These are phyloP conservation scores for Metarhizium brunneum DNA, from an alignment of 2,329 filamentous ascomycete species.

Conservation along the genomic window DNA sequence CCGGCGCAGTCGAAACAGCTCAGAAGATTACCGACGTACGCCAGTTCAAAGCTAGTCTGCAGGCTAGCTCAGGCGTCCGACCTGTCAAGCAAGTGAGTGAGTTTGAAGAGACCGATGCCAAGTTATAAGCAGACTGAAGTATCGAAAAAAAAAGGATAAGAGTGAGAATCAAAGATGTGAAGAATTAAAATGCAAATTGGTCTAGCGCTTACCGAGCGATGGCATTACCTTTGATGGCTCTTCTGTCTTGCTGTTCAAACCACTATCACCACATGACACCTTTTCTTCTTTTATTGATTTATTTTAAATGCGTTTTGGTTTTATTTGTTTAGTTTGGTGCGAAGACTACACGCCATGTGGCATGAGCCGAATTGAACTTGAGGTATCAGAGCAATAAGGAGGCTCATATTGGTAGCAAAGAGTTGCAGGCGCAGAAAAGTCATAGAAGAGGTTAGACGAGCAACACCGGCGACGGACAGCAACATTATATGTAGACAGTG, in stretches of 20 bases:
- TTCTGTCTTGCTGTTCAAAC: too few species aligned
- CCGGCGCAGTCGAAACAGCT: constrained; percentile 28
- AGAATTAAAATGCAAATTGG: neutral
- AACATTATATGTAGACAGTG: neutral
- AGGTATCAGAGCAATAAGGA: neutral
- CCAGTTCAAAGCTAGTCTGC: constrained; percentile 68
- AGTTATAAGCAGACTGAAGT: constrained; percentile 45
- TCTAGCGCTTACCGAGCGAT: neutral
- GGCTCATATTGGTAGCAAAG: neutral
- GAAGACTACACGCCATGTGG: neutral
- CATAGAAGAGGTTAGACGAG: neutral
- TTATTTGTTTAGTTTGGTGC: too few species aligned
- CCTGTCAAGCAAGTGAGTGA: constrained; percentile 68
- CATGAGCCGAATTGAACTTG: neutral
- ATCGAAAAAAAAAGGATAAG: neutral
- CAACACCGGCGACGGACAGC: neutral
- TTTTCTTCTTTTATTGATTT: too few species aligned
- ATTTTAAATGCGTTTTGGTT: too few species aligned
- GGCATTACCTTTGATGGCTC: neutral
- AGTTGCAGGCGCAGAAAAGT: neutral
- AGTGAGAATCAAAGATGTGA: too few species aligned
- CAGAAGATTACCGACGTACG: constrained; percentile 68
- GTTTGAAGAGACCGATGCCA: constrained; percentile 78
- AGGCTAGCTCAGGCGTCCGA: constrained; percentile 61
- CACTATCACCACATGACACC: too few species aligned